Evolutionary conservation across 2,329 filamentous ascomycete genomes (phyloP), one percentile per base, ranked within the genome.

Genomic region (Fusarium annulatum): DNA sequence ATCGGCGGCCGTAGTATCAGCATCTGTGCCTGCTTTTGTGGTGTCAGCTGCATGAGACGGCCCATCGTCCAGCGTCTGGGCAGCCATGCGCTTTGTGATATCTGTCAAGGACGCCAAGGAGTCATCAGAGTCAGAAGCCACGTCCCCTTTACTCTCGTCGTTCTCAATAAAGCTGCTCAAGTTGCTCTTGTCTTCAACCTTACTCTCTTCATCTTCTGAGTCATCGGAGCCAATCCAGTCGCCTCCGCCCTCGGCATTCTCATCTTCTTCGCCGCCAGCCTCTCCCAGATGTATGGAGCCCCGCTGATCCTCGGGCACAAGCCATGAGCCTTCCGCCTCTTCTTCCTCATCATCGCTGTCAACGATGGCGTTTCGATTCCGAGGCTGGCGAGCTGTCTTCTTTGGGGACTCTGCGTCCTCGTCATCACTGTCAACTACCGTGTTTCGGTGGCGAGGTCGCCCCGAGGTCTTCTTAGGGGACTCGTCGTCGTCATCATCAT

Each of bases 241-340:
- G 28, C 94, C 95, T 7, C 92, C 94, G 4, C 94, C 94, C 79
- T 97, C 95, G 5, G 93, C 94, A 79, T 97, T 90, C 81, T 97
- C 94, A 71, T 97, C 94, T 59, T 94, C 93, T n/a, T 90, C 89
- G 8, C 93, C 94, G n/a, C 94, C 94, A 49, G 93, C 93, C 79
- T 91, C 93, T 53, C 93, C 94, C 21, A 95, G 86, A n/a, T 86
- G 85, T 8, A 91, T 79, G 2, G 86, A 79, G 0, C 87, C 86
- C 49, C 88, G 90, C 78, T 96, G 86, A 15, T 89, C 86, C 64
- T 93, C 91, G 0, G 90, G 88, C 7, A 95, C 93, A 46, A 97
- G 85, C 95, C 95, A 97, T 75, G 93, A 92, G 18, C 90, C 94
- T 64, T 93, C 90, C 10, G 93, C 90, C 10, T 92, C 91, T 71